phyloP scores from a whole-genome alignment of 78 protist species.

The Dictyostelium intermedium region DNA sequence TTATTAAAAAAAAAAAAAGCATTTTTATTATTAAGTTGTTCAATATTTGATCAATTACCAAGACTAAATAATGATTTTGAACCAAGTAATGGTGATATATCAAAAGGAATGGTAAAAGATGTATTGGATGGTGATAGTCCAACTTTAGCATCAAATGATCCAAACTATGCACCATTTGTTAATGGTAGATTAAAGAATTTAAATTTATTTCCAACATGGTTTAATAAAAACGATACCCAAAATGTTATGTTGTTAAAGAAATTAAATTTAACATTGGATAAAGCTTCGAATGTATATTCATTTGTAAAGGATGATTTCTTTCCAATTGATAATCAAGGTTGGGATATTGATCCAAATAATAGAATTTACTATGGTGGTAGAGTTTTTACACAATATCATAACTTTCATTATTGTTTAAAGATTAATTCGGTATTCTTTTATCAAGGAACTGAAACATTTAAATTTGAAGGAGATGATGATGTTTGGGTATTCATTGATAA shows the following conservation, averaged over 20 bases:
- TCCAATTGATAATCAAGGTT: slow-evolving; percentile 71
- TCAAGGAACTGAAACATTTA: slow-evolving; percentile 27
- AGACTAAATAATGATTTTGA: slow-evolving; percentile 50
- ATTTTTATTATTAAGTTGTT: not conserved
- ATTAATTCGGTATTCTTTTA: slow-evolving; percentile 21
- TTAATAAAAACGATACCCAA: not conserved
- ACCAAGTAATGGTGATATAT: slow-evolving; percentile 18
- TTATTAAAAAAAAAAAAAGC: not conserved
- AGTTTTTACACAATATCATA: not conserved
- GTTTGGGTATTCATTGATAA: slow-evolving; percentile 81
- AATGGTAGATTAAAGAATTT: not conserved
- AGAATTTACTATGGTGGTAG: not conserved
- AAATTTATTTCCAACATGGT: not conserved
- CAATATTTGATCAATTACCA: slow-evolving; percentile 61
- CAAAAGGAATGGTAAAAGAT: not conserved
- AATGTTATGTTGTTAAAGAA: not conserved
- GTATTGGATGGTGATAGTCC: not conserved
- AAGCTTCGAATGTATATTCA: not conserved
- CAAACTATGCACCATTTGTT: not conserved
- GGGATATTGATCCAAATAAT: slow-evolving; percentile 7
- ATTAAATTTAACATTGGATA: not conserved
- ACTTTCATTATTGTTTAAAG: slow-evolving; percentile 49
- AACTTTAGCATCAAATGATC: not conserved
- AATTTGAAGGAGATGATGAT: slow-evolving; percentile 83
- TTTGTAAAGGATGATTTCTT: slow-evolving; percentile 25